Conservation (phyloP, 768 basidiomycete species). For the Lentinula aciculospora region DNA sequence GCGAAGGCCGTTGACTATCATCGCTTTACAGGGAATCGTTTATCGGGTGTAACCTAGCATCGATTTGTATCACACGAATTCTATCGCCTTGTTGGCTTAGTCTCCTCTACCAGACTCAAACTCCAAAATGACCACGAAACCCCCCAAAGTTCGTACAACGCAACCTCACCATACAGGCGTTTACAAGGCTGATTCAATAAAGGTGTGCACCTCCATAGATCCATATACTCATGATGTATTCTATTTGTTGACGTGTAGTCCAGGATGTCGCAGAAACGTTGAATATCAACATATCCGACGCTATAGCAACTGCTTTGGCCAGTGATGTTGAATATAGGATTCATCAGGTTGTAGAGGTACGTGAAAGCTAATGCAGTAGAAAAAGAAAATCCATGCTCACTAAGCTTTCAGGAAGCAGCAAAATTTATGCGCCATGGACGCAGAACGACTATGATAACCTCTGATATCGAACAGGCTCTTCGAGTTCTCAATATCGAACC, state of each 20-base stretch:
- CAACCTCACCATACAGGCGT: constrained; percentile 52
- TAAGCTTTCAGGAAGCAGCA: constrained; percentile 66
- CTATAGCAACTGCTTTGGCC: constrained; percentile 79
- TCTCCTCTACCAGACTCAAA: no score
- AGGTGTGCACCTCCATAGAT: constrained; percentile 30
- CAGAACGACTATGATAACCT: constrained; percentile 82
- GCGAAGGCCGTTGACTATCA: no score
- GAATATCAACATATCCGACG: constrained; percentile 70
- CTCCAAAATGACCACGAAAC: constrained; percentile 36
- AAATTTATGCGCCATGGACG: constrained; percentile 95
- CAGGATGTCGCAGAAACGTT: constrained; percentile 92
- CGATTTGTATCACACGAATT: no score
- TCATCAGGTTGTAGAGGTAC: constrained; percentile 89
- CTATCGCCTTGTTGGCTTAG: no score
- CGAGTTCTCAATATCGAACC: constrained; percentile 96
- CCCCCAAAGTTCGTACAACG: constrained; percentile 39
- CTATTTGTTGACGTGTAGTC: constrained; percentile 4
- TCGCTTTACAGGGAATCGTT: no score
- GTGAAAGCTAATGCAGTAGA: constrained; percentile 10
- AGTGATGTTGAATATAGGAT: constrained; percentile 97
- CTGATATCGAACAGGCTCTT: constrained; percentile 91
- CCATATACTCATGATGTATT: no score
- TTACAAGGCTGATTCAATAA: constrained; percentile 59
- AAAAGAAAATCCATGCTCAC: constrained; percentile 3
- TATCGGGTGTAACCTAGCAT: no score